phyloP scores from a whole-genome alignment of 2,329 filamentous ascomycete genomes.

The Beauveria medogensis region DNA sequence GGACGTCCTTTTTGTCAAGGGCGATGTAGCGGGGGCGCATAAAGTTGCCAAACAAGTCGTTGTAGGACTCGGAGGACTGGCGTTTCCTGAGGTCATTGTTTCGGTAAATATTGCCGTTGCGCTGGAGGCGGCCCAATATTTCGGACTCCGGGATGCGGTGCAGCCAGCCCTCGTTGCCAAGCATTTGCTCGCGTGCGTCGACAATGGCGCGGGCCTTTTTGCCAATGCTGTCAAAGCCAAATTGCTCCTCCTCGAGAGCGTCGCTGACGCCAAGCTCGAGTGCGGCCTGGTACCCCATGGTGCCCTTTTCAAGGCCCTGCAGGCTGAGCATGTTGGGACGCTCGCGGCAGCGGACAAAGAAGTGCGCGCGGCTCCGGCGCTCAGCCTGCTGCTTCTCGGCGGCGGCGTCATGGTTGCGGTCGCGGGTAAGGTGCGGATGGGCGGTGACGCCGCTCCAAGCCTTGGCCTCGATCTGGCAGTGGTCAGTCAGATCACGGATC shows the following conservation, averaged over 20 bases:
- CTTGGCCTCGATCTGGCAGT: conserved; percentile 53
- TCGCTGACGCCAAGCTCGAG: conserved; percentile 59
- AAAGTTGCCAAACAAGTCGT: conserved; percentile 52
- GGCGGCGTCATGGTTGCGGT: conserved; percentile 35
- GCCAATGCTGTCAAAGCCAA: conserved; percentile 48
- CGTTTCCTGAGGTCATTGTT: conserved; percentile 42
- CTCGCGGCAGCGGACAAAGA: conserved; percentile 51
- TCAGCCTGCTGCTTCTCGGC: conserved; percentile 33
- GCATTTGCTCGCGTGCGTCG: conserved; percentile 50
- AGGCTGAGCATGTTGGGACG: conserved; percentile 65
- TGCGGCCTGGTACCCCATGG: conserved; percentile 60
- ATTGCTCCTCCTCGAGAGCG: conserved; percentile 54
- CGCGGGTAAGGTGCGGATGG: conserved; percentile 52
- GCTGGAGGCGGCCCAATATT: conserved; percentile 51
- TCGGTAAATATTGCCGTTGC: conserved; percentile 47
- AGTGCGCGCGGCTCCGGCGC: conserved; percentile 45
- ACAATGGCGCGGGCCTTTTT: conserved; percentile 46
- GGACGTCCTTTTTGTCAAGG: conserved; percentile 50
- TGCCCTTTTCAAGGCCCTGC: conserved; percentile 63
- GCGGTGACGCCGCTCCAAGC: conserved; percentile 56
- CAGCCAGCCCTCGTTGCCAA: conserved; percentile 44
- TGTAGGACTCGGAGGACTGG: conserved; percentile 50
- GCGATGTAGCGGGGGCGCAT: conserved; percentile 48
- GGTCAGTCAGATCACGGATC: conserved; percentile 57
- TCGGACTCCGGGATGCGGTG: conserved; percentile 48